Evolutionary conservation across 805 yeast species (phyloP), one percentile per base, ranked within the genome.

Genomic region (Kodamaea kakaduensis): DNA sequence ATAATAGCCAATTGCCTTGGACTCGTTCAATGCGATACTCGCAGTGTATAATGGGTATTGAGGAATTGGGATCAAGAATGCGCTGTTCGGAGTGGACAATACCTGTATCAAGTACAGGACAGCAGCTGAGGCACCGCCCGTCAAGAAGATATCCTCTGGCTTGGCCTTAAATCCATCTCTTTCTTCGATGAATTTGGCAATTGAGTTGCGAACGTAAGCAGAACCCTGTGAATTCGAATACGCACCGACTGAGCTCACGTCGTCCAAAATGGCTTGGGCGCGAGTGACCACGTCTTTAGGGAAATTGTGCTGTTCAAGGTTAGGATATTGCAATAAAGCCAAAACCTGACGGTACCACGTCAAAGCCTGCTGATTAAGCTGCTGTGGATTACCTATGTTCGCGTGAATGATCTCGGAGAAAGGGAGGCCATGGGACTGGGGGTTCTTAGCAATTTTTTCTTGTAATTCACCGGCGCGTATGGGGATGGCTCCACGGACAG

Each of bases 21-120:
- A 78, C 50, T 84, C 77, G 54, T 84, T 84, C 52, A 94, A 69
- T 3, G 96, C 82, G 48, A 93, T 71, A 3, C 95, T 73, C n/a
- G 98, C 98, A 3, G 97, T 87, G 65, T 93, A 93, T 41, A 93
- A 72, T 3, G 99, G 99, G 57, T 93, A 93, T 65, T 93, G 98
- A 9, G 99, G 99, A 47, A 93, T 90, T 20, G 99, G 99, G 46
- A 93, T 88, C 61, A 94, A 63, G 53, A 68, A 84, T 32, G 95
- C 95, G 3, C 93, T 72, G 38, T 76, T 61, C 26, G 73, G 73
- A 24, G 69, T 59, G 4, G 93, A 73, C 13, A 93, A 61, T 18
- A 89, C 71, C 33, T 81, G 80, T 36, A 93, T 64, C 40, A 93
- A 64, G 48, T 83, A 78, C 36, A 78, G 71, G n/a, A 90, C 97